Percentiles rank a stretch among this genome's conserved stretches.
These are phyloP conservation scores for Nitzschia sp. DNA, from an alignment of 108 stramenopile species.

Conservation along the genomic window DNA sequence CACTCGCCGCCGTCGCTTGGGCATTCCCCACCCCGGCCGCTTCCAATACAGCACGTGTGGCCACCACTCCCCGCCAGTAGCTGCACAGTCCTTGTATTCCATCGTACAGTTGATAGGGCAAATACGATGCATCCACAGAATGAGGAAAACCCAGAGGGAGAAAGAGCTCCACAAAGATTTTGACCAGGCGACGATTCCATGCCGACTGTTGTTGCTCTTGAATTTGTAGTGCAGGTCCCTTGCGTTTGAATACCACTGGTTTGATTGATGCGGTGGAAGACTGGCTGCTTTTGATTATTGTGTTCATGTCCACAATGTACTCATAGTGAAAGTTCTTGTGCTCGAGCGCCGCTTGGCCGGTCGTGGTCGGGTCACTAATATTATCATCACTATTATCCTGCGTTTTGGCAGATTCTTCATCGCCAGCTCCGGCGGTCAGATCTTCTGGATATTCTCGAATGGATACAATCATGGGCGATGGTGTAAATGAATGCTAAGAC, in stretches of 20 bases:
- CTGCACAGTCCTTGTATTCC: slow-evolving; percentile 92
- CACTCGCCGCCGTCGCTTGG: slow-evolving; percentile 81
- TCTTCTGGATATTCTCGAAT: slow-evolving; percentile 23
- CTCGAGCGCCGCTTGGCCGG: not conserved
- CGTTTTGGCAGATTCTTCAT: too few species aligned
- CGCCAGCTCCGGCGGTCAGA: not conserved
- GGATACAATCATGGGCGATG: slow-evolving; percentile 7
- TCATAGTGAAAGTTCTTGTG: not conserved
- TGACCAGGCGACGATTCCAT: not conserved
- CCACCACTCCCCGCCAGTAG: slow-evolving; percentile 90
- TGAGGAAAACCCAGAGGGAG: slow-evolving; percentile 77
- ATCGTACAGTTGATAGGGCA: slow-evolving; percentile 91
- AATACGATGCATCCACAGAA: slow-evolving; percentile 69
- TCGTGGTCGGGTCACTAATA: not conserved
- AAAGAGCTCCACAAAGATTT: slow-evolving; percentile 50
- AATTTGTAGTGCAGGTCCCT: slow-evolving; percentile 1
- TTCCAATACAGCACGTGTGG: slow-evolving; percentile 77
- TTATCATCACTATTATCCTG: not conserved
- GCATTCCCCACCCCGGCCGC: slow-evolving; percentile 91
- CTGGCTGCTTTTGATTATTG: too few species aligned
- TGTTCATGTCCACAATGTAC: slow-evolving; percentile 13
- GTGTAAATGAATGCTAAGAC: too few species aligned
- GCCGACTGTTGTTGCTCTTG: not conserved
- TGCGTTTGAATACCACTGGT: slow-evolving; percentile 16
- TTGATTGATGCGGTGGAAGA: slow-evolving; percentile 10